Evolutionary conservation across 768 basidiomycete species (phyloP).

Genomic region (Mycena indigotica): DNA sequence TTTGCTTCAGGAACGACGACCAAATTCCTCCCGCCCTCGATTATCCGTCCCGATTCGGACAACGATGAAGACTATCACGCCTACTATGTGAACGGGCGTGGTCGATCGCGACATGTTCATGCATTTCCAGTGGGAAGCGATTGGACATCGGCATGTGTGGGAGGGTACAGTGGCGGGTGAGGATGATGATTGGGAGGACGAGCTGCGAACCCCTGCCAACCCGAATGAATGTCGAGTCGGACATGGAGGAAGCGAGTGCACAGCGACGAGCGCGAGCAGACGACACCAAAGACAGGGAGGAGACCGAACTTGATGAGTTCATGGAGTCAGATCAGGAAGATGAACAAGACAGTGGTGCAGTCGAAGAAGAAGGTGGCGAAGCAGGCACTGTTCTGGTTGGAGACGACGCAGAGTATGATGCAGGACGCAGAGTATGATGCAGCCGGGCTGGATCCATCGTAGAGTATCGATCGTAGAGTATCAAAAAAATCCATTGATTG

Average conservation of each 20-base stretch:
- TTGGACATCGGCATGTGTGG: constrained; percentile 24
- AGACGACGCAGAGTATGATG: no score
- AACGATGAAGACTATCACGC: constrained; percentile 29
- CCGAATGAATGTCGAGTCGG: neutral
- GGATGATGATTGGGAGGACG: neutral
- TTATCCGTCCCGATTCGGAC: neutral
- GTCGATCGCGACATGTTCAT: constrained; percentile 31
- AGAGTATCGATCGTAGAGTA: no score
- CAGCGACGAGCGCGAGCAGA: no score
- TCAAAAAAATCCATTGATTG: no score
- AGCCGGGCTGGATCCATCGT: no score
- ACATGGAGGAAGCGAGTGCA: neutral
- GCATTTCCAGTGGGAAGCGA: constrained; percentile 20
- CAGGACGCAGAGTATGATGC: no score
- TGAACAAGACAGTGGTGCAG: no score
- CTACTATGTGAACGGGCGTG: constrained; percentile 35
- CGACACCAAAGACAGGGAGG: no score
- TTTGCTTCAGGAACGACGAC: constrained; percentile 26
- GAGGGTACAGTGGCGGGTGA: neutral
- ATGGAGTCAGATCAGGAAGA: no score
- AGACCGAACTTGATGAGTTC: no score
- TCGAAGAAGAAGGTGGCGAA: no score
- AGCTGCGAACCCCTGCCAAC: no score
- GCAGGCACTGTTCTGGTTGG: neutral
- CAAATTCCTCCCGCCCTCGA: neutral